Percentiles rank a stretch among this genome's conserved stretches.
These are phyloP conservation scores for Spinellus fusiger DNA, from an alignment of 192 early-diverging fungal species.

Conservation along the genomic window DNA sequence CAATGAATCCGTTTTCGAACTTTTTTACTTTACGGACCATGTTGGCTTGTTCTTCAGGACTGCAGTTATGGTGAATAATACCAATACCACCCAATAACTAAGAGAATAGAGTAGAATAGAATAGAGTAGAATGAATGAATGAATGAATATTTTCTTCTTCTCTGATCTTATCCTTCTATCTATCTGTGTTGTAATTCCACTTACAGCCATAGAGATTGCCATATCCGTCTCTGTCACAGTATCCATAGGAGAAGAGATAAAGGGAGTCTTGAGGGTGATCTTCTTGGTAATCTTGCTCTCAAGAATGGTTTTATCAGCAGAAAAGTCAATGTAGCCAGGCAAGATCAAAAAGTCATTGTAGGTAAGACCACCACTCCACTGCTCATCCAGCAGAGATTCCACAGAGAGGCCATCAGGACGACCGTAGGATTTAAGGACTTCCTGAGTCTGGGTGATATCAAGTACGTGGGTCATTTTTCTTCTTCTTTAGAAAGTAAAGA, in stretches of 20 bases:
- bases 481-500: not conserved
- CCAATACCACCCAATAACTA: slow-evolving; percentile 88
- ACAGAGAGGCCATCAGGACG: slow-evolving; percentile 78
- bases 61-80: slow-evolving; percentile 98
- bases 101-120: slow-evolving; percentile 4
- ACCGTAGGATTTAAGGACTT: slow-evolving; percentile 19
- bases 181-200: slow-evolving; percentile 14
- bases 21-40: slow-evolving; percentile 98
- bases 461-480: not conserved
- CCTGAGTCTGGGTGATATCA: slow-evolving; percentile 3
- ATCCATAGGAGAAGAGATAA: slow-evolving; percentile 96
- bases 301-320: slow-evolving; percentile 69
- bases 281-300: slow-evolving; percentile 87
- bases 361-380: slow-evolving; percentile 82
- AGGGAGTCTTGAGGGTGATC: slow-evolving; percentile 87
- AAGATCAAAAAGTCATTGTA: slow-evolving; percentile 99
- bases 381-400: slow-evolving; percentile 76
- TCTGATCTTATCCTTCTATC: not conserved
- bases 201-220: slow-evolving; percentile 95
- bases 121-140: not conserved
- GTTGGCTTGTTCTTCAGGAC: slow-evolving; percentile 89
- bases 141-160: slow-evolving; percentile 1
- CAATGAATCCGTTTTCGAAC: slow-evolving; percentile 99
- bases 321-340: slow-evolving; percentile 94
- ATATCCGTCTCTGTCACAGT: slow-evolving; percentile 98